These are phyloP conservation scores for Chytriomyces sp. DNA, from an alignment of 192 early-diverging fungal genomes.

Conservation along the genomic window DNA sequence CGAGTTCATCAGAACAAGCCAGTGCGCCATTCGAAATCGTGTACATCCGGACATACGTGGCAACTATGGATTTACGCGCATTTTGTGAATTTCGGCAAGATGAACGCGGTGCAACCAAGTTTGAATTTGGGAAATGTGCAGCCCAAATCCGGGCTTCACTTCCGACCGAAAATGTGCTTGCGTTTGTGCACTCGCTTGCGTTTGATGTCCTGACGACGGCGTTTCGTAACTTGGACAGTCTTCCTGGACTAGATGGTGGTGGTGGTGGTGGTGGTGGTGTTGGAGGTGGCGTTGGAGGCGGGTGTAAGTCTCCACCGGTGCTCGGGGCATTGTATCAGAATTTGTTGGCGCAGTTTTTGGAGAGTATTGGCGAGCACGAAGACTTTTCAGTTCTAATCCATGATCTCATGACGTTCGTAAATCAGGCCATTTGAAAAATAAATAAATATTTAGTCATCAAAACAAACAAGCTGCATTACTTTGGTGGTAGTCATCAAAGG, in stretches of 20 bases:
- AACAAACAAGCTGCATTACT: no score
- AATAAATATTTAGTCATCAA: no score
- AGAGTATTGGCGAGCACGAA: no score
- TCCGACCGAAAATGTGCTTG: not conserved
- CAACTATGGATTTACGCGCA: not conserved
- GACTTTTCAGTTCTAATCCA: no score
- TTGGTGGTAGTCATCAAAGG: no score
- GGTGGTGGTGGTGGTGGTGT: no score
- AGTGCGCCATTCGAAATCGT: not conserved
- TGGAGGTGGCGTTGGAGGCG: no score
- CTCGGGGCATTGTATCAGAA: no score
- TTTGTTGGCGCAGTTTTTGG: no score
- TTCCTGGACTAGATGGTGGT: not conserved
- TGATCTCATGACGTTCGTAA: no score
- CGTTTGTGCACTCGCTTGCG: not conserved
- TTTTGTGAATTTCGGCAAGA: not conserved
- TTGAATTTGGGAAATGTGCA: not conserved
- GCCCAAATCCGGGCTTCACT: not conserved
- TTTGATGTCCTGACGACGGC: not conserved
- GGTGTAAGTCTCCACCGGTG: no score
- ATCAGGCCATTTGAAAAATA: no score
- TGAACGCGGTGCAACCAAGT: not conserved
- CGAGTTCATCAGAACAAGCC: not conserved
- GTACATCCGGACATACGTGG: not conserved
- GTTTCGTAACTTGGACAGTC: not conserved